These are phyloP conservation scores for Pseudocercospora crystallina DNA, from an alignment of 2,329 filamentous ascomycete genomes.

Conservation along the genomic window DNA sequence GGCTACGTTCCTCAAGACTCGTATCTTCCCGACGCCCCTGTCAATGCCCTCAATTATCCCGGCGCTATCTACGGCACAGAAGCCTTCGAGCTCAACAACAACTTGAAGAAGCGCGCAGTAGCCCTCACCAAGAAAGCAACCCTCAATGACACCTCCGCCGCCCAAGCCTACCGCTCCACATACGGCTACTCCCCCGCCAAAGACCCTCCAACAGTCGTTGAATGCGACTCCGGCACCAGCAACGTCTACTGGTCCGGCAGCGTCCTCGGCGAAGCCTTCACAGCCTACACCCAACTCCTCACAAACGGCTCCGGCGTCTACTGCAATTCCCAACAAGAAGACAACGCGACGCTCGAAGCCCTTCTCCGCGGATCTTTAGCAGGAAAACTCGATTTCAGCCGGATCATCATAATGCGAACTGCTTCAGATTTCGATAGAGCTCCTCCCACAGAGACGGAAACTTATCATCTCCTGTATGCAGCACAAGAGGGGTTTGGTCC, in stretches of 20 bases:
- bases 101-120: constrained; percentile 30
- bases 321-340: constrained; percentile 39
- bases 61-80: constrained; percentile 37
- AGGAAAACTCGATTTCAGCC: constrained; percentile 34
- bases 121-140: constrained; percentile 28
- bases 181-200: constrained; percentile 32
- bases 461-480: constrained; percentile 59
- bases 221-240: constrained; percentile 35
- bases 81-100: constrained; percentile 37
- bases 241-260: constrained; percentile 35
- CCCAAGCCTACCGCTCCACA: constrained; percentile 31
- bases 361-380: constrained; percentile 32
- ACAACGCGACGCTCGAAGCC: constrained; percentile 38
- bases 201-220: constrained; percentile 29
- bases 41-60: constrained; percentile 20
- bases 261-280: constrained; percentile 32
- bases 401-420: constrained; percentile 39
- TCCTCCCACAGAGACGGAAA: constrained; percentile 55
- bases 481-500: constrained; percentile 64
- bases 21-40: constrained; percentile 19
- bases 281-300: constrained; percentile 31
- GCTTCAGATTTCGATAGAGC: constrained; percentile 71
- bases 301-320: constrained; percentile 40
- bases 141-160: constrained; percentile 33
- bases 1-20: constrained; percentile 29